phyloP scores from a whole-genome alignment of 2,329 filamentous ascomycete genomes.

The Xylaria sp. region DNA sequence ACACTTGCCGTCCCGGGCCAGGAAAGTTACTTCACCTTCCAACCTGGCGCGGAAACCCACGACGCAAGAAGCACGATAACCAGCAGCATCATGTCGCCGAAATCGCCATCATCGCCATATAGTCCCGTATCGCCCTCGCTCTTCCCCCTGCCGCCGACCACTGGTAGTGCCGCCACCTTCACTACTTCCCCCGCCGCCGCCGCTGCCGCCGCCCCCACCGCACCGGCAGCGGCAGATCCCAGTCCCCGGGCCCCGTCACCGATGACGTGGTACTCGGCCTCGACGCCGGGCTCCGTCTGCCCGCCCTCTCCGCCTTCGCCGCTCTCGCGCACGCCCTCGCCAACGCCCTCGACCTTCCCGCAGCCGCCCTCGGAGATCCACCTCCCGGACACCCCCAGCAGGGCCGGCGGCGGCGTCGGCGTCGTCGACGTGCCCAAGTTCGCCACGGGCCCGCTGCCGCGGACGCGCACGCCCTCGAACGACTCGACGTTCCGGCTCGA shows the following conservation, averaged over 20 bases:
- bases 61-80: constrained; percentile 7
- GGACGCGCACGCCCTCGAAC: not conserved
- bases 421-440: not conserved
- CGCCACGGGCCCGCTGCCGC: not conserved
- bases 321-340: not conserved
- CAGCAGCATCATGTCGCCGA: constrained; percentile 11
- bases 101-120: constrained; percentile 13
- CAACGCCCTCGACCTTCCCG: not conserved
- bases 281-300: not conserved
- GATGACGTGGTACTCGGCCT: too few relatives aligned
- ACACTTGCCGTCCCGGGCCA: not conserved
- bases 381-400: not conserved
- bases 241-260: too few relatives aligned
- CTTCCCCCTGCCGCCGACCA: constrained; percentile 21
- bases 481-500: not conserved
- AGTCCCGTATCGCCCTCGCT: constrained; percentile 24
- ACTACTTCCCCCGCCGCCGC: constrained; percentile 10
- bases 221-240: not conserved
- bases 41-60: constrained; percentile 20
- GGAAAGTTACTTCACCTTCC: not conserved
- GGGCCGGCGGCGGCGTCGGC: too few relatives aligned
- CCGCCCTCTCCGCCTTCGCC: not conserved
- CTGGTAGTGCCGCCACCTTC: too few relatives aligned
- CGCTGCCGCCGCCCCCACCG: constrained; percentile 4
- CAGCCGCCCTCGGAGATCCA: not conserved